phyloP scores from a whole-genome alignment of 164 flowering plant species.

The Akebia trifoliata region DNA sequence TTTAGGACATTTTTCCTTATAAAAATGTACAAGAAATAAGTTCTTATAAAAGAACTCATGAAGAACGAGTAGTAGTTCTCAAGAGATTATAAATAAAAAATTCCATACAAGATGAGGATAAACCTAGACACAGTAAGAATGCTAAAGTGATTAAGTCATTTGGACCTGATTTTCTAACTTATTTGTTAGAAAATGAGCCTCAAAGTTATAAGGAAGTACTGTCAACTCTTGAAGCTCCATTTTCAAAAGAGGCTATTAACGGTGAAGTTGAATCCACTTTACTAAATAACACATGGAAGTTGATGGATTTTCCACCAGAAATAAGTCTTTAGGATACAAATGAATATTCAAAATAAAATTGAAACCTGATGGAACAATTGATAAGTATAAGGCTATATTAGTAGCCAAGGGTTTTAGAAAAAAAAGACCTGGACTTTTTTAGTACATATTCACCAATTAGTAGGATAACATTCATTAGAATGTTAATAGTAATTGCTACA shows the following conservation, averaged over 20 bases:
- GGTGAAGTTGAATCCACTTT: neutral
- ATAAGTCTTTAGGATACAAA: neutral
- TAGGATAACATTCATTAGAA: neutral
- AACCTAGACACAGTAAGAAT: neutral
- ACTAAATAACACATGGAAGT: neutral
- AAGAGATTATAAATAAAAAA: neutral
- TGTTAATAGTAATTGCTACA: neutral
- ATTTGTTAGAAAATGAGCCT: neutral
- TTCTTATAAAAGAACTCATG: neutral
- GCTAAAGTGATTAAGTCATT: neutral
- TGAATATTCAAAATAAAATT: constrained; percentile 1
- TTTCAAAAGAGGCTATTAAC: neutral
- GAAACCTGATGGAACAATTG: neutral
- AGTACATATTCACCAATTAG: neutral
- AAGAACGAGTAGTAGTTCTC: neutral
- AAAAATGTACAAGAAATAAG: neutral
- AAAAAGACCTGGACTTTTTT: neutral
- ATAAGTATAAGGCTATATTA: neutral
- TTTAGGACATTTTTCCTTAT: neutral
- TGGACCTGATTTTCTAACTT: neutral
- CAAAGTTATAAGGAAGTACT: neutral
- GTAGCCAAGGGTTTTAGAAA: neutral
- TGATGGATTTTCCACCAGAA: neutral
- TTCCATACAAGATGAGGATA: neutral
- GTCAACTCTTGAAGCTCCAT: neutral